Evolutionary conservation across 257 asterid genomes (phyloP), one percentile per base, ranked within the genome.

Genomic region (Apocynum venetum): DNA sequence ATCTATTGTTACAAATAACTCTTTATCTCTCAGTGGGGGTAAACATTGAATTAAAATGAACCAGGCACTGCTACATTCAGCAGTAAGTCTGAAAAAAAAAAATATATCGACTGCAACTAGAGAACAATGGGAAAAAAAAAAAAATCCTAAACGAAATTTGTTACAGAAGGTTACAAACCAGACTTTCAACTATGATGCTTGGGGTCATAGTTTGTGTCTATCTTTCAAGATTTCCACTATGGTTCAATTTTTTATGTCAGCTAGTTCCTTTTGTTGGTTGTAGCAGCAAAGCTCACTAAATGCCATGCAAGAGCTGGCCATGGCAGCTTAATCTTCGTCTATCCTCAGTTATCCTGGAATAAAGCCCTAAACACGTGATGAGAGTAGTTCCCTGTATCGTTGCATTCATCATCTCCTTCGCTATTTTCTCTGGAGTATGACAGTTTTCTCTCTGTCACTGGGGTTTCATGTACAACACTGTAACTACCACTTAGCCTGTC

Each of bases 401-500:
- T 67, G 40, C 57, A 64, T 48, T 70, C 79, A 48, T 83, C 78
- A 17, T 78, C 90, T 67, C 82, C 84, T 44, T 71, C 73, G 35
- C 73, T 69, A 63, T 46, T 81, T 63, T 64, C 80, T 57, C 61
- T 68, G 44, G 82, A 82, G 68, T 53, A 63, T 52, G 86, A 65
- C 48, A 88, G 86, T 64, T 84, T 89, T 69, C 82, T 83, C 83
- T 86, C 93, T 0, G 82, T 80, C 91, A 87, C 75, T 72, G 98
- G 98, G 57, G 98, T 95, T 86, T 95, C 98, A 36, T 84, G 86
- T 0, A 93, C 96, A 70, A 94, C 89, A 40, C 89, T 89, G 63
- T 75, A 73, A 71, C 70, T 52, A 73, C 75, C 72, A 46, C 82
- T 83, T 74, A 53, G 84, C 82, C 72, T 77, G 70, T 78, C 82